Conservation (phyloP, 129 eudicot species). For the Chrysanthemum lavandulifolium region DNA sequence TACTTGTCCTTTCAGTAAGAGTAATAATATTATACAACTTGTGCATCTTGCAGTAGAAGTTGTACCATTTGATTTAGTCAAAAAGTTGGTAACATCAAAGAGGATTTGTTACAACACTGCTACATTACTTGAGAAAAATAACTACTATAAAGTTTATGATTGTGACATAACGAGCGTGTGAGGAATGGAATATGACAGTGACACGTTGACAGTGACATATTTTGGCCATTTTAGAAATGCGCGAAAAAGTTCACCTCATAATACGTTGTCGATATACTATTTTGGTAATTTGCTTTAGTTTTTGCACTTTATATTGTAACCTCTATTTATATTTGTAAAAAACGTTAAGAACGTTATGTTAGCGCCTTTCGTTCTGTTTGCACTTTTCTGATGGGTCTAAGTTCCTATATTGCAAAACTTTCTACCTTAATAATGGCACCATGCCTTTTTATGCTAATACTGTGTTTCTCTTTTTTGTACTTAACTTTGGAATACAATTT, state of each 20-base stretch:
- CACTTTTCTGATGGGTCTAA: background rate
- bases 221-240: background rate
- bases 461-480: background rate
- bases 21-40: conserved; percentile 25
- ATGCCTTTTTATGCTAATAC: conserved; percentile 25
- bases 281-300: too few species aligned
- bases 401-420: conserved; percentile 24
- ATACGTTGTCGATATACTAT: too few species aligned
- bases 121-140: background rate
- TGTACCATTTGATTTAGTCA: conserved; percentile 24
- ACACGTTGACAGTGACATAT: background rate
- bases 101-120: background rate
- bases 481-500: conserved; percentile 14
- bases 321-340: too few species aligned
- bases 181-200: too few species aligned
- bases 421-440: conserved; percentile 24
- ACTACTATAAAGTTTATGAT: too few species aligned
- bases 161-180: too few species aligned
- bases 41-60: conserved; percentile 15
- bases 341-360: too few species aligned
- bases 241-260: too few species aligned
- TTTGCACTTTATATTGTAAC: too few species aligned
- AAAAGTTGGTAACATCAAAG: conserved; percentile 9
- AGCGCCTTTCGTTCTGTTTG: too few species aligned
- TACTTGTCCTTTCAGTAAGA: conserved; percentile 33